phyloP scores from a whole-genome alignment of 768 basidiomycete species.

The Trametopsis cervina region DNA sequence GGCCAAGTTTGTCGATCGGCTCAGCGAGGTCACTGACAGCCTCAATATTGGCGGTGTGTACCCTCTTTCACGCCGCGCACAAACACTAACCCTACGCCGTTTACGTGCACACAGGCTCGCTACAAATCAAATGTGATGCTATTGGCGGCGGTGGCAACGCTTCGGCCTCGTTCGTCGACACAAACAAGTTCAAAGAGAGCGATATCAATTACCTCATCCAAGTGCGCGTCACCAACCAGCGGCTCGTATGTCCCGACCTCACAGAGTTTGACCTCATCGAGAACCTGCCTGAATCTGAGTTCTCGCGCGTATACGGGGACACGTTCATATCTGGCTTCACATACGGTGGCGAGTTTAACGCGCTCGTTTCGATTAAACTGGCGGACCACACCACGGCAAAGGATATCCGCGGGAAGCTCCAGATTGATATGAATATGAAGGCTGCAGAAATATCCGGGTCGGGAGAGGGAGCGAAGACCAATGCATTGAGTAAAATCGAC shows the following conservation, averaged over 20 bases:
- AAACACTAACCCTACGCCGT: no score
- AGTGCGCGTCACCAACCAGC: not conserved
- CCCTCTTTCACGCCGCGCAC: not conserved
- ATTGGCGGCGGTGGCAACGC: not conserved
- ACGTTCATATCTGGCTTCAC: not conserved
- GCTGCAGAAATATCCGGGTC: not conserved
- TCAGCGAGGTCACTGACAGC: slow-evolving; percentile 1
- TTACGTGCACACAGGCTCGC: not conserved
- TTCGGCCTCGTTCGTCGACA: not conserved
- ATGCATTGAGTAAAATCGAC: not conserved
- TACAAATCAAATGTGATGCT: not conserved
- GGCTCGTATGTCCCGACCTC: not conserved
- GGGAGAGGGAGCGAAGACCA: not conserved
- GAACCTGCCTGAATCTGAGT: not conserved
- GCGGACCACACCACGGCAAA: not conserved
- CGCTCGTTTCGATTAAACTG: not conserved
- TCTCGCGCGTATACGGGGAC: not conserved
- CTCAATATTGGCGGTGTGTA: not conserved
- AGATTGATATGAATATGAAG: not conserved
- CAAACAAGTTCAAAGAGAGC: slow-evolving; percentile 2
- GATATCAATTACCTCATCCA: not conserved
- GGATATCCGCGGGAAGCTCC: not conserved
- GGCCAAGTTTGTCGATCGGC: not conserved
- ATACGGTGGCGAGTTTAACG: slow-evolving; percentile 1
- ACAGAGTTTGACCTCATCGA: not conserved